Conservation (phyloP, 129 eudicot genomes). For the Solidago caesia region DNA sequence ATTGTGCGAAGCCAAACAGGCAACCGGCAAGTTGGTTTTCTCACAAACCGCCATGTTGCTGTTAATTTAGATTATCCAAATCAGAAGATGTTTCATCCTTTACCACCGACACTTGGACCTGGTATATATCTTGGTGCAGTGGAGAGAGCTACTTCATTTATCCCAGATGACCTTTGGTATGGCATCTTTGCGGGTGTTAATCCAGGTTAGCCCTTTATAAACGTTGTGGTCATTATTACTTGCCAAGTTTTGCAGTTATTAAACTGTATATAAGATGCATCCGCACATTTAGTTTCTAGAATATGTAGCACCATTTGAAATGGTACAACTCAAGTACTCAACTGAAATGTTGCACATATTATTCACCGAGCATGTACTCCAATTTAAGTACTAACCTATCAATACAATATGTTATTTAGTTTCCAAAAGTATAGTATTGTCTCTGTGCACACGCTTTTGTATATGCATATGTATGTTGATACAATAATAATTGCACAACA, state of each 20-base stretch:
- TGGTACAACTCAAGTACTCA: not conserved
- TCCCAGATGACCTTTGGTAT: slow-evolving; percentile 95
- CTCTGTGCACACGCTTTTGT: too few relatives aligned
- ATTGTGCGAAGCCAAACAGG: slow-evolving; percentile 99
- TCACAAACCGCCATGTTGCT: slow-evolving; percentile 92
- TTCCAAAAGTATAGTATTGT: too few relatives aligned
- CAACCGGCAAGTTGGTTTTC: slow-evolving; percentile 87
- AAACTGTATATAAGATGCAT: not conserved
- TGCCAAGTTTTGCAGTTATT: slow-evolving; percentile 6
- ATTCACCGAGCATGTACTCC: too few relatives aligned
- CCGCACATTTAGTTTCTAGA: not conserved
- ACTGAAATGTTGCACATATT: not conserved
- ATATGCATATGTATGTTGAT: not conserved
- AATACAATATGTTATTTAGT: too few relatives aligned
- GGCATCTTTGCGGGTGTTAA: slow-evolving; percentile 93
- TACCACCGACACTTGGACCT: slow-evolving; percentile 97
- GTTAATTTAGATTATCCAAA: slow-evolving; percentile 92
- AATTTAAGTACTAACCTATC: too few relatives aligned
- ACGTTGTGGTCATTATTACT: not conserved
- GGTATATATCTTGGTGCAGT: slow-evolving; percentile 97
- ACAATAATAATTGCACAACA: not conserved
- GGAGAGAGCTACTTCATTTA: slow-evolving; percentile 96
- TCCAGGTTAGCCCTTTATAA: slow-evolving; percentile 56
- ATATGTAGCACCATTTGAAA: not conserved
- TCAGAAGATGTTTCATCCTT: slow-evolving; percentile 98